phyloP scores from a whole-genome alignment of 225 moss, liverwort and hornwort species.

The Lunularia cruciata region DNA sequence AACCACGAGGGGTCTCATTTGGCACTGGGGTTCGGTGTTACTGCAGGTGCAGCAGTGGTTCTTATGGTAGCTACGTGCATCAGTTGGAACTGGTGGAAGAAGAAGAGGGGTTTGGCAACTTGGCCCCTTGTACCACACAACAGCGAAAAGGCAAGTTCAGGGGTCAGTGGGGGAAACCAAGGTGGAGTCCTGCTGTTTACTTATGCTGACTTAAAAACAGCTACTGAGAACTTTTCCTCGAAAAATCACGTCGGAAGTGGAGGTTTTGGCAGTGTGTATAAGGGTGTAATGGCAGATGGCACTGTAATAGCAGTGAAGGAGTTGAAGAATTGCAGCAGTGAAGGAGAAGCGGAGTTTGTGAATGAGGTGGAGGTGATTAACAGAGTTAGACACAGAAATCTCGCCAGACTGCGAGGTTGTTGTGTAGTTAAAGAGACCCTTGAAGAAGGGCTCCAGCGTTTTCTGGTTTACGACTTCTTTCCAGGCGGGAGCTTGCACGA shows the following conservation, averaged over 20 bases:
- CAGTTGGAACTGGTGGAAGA: not conserved
- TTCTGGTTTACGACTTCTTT: slow-evolving; percentile 56
- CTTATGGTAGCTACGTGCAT: not conserved
- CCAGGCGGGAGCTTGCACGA: slow-evolving; percentile 57
- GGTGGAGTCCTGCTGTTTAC: not conserved
- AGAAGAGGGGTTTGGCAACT: not conserved
- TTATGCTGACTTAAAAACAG: slow-evolving; percentile 12
- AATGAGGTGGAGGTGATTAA: slow-evolving; percentile 67
- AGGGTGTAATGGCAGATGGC: slow-evolving; percentile 45
- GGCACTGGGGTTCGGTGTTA: slow-evolving; percentile 5
- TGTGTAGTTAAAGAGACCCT: slow-evolving; percentile 45
- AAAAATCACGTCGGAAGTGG: slow-evolving; percentile 55
- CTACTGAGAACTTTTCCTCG: slow-evolving; percentile 52
- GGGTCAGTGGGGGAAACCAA: not conserved
- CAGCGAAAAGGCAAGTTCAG: slow-evolving; percentile 4
- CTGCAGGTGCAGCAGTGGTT: not conserved
- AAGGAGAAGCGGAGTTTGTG: slow-evolving; percentile 58
- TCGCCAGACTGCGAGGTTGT: slow-evolving; percentile 60
- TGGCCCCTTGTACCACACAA: slow-evolving; percentile 29
- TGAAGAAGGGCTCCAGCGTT: slow-evolving; percentile 56
- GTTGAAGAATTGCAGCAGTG: slow-evolving; percentile 58
- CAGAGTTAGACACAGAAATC: slow-evolving; percentile 58
- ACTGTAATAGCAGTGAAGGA: slow-evolving; percentile 55
- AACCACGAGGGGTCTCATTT: not conserved
- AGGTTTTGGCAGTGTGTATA: slow-evolving; percentile 62